These are phyloP conservation scores for Combretum micranthum DNA, from an alignment of 345 rosid genomes.

Conservation along the genomic window DNA sequence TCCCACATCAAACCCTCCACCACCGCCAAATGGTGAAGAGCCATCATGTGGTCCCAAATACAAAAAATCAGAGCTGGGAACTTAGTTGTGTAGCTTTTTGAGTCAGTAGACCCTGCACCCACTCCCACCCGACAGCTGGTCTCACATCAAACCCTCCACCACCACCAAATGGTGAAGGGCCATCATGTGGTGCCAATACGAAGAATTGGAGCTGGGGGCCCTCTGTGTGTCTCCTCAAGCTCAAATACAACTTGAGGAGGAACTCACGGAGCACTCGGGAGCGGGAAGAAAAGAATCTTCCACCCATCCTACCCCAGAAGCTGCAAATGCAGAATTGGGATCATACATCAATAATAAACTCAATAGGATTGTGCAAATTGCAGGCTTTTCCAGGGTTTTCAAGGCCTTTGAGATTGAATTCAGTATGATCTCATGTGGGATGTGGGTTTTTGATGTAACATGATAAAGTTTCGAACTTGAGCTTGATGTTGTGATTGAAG, in stretches of 20 bases:
- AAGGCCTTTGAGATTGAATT: slow-evolving; percentile 27
- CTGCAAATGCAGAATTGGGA: slow-evolving; percentile 55
- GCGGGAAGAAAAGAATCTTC: slow-evolving; percentile 48
- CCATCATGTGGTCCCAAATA: no score
- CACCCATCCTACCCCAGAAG: slow-evolving; percentile 87
- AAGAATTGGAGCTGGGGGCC: slow-evolving; percentile 26
- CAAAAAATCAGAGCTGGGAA: no score
- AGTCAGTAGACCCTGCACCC: slow-evolving; percentile 77
- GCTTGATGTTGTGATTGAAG: neutral
- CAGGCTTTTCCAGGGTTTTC: slow-evolving; percentile 53
- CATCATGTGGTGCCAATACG: slow-evolving; percentile 57
- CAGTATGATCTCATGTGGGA: slow-evolving; percentile 28
- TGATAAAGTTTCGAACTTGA: slow-evolving; percentile 5
- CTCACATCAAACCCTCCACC: slow-evolving; percentile 66
- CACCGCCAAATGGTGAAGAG: no score
- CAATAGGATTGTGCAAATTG: slow-evolving; percentile 45
- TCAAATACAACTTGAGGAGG: no score
- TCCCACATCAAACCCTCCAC: no score
- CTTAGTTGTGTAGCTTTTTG: no score
- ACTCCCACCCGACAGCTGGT: slow-evolving; percentile 71
- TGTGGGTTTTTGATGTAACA: neutral
- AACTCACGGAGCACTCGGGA: slow-evolving; percentile 46
- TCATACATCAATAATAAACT: slow-evolving; percentile 53
- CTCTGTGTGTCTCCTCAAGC: slow-evolving; percentile 51
- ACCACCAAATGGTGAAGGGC: slow-evolving; percentile 60